phyloP scores from a whole-genome alignment of 257 asterid species.

The Rauvolfia tetraphylla region DNA sequence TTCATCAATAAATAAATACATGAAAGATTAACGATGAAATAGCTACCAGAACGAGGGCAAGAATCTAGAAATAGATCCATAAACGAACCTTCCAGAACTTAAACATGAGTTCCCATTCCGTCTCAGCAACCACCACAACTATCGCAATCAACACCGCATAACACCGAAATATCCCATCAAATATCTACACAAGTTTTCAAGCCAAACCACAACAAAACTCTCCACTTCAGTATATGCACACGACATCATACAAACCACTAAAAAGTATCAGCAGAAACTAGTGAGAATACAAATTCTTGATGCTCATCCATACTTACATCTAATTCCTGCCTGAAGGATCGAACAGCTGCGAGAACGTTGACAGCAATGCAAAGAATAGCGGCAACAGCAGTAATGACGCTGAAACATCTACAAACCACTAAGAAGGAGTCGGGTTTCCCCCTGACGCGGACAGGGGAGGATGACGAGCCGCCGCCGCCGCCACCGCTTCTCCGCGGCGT shows the following conservation, averaged over 20 bases:
- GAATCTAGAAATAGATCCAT: neutral
- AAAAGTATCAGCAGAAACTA: neutral
- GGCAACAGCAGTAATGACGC: conserved; percentile 62
- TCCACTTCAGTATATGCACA: neutral
- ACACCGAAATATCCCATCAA: conserved; percentile 96
- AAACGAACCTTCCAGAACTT: conserved; percentile 64
- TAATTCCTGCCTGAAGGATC: conserved; percentile 66
- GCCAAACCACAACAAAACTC: neutral
- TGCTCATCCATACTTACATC: conserved; percentile 43
- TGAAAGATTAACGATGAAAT: neutral
- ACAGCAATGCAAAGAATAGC: conserved; percentile 80
- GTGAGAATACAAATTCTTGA: neutral
- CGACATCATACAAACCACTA: neutral
- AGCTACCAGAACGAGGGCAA: neutral
- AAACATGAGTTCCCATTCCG: conserved; percentile 74
- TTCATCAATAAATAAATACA: neutral
- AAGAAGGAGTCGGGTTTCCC: conserved; percentile 51
- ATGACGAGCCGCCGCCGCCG: conserved; percentile 23
- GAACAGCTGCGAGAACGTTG: conserved; percentile 76
- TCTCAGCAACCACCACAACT: conserved; percentile 79
- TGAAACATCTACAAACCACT: conserved; percentile 63
- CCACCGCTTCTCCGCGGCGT: conserved; percentile 5
- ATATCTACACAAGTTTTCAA: conserved; percentile 37
- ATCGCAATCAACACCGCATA: conserved; percentile 76
- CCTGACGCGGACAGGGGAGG: conserved; percentile 27